These are phyloP conservation scores for Trichoderma oligosporum DNA, from an alignment of 2,329 filamentous ascomycete species.

Conservation along the genomic window DNA sequence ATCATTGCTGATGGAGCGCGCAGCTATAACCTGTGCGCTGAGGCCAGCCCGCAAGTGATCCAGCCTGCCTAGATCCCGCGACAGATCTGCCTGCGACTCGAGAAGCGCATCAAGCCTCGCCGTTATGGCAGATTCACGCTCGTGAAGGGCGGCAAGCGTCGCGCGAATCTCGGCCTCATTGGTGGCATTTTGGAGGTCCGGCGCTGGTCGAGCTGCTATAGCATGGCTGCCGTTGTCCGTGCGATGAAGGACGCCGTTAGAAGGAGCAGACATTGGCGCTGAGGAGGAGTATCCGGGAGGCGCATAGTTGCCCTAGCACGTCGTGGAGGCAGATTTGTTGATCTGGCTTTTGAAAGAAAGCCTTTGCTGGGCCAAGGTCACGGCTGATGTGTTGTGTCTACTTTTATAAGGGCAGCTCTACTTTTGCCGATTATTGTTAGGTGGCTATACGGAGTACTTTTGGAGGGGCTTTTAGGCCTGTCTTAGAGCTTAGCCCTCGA, in stretches of 20 bases:
- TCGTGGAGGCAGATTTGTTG: constrained; percentile 18
- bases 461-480: too few relatives aligned
- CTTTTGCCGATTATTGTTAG: too few relatives aligned
- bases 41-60: constrained; percentile 86
- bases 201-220: constrained; percentile 27
- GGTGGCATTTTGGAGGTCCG: constrained; percentile 62
- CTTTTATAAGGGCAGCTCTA: too few relatives aligned
- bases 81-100: constrained; percentile 79
- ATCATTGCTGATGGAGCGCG: constrained; percentile 78
- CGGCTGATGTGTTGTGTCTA: too few relatives aligned
- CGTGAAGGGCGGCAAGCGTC: constrained; percentile 69
- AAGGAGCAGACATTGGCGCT: constrained; percentile 46
- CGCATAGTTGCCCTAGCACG: constrained; percentile 40
- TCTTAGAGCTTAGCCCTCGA: too few relatives aligned
- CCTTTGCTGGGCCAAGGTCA: too few relatives aligned
- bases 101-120: constrained; percentile 71
- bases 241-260: constrained; percentile 42
- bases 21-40: constrained; percentile 79
- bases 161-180: constrained; percentile 76
- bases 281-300: constrained; percentile 36
- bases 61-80: constrained; percentile 79
- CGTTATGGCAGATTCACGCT: constrained; percentile 70
- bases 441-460: too few relatives aligned
- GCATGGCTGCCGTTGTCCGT: constrained; percentile 29
- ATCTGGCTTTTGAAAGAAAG: background rate